Base-by-base conservation (phyloP, 345 rosid genomes). In the Microcos paniculata region DNA sequence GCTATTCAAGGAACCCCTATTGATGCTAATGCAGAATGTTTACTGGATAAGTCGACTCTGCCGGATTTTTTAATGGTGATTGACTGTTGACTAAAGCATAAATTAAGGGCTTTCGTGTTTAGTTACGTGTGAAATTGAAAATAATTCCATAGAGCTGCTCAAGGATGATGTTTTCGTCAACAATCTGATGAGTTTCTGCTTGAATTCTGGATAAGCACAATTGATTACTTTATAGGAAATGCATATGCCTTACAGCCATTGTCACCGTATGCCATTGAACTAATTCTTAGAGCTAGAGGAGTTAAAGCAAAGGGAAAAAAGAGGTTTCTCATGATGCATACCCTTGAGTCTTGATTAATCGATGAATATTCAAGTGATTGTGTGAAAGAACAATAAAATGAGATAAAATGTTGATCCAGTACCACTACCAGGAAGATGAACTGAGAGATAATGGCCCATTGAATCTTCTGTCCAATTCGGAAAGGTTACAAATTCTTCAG, bases 381-480 rank as follows among this genome's bases (percentile, higher is more conserved):
- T 33, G 21, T 0, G 14, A 18, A 31, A n/a, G n/a, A 15, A 61
- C 8, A 33, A 31, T 6, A 61, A 2, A 30, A 23, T 16, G 42
- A 61, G 42, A 61, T 16, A 8, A 61, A 31, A 31, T 6, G 40
- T 12, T 24, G 62, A 59, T 42, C 23, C 10, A 14, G n/a, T 66
- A 66, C 55, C 55, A 11, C 51, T 66, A 66, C 71, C 71, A 11
- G 70, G 51, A 64, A 64, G 71, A 66, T 45, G 71, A 45, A 66
- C 21, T 0, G 19, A 66, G 51, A 66, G 71, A 66, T 66, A 66
- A 45, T 26, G 71, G 31, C 53, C 53, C 38, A 66, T 45, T 7
- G 55, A 66, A 21, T 66, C 71, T 24, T 45, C 71, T 14, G n/a
- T 24, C 71, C 71, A 66, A 23, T 45, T 15, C 13, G 12, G 24